Evolutionary conservation across 345 rosid species (phyloP), one percentile per base, ranked within the genome.

Genomic region (Erysimum cheiranthoides): DNA sequence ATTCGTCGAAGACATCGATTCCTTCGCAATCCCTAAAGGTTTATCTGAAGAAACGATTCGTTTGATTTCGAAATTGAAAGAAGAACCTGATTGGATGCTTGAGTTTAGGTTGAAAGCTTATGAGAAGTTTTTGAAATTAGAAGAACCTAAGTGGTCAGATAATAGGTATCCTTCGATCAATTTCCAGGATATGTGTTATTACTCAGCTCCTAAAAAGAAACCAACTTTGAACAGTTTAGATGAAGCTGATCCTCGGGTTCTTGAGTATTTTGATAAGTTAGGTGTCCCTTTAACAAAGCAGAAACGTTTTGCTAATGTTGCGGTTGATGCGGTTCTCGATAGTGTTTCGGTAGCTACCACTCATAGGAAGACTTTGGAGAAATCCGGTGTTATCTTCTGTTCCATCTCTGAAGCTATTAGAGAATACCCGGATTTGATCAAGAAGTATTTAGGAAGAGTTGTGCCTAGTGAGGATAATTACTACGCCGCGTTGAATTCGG

Each of bases 61-160:
- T 12, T 28, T 72, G 46, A 90, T 95, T 14, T 92, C 97, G 21
- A 73, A 79, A 9, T 70, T 89, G 59, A 95, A 95, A 70, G 91
- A 83, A 6, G 99, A 92, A 78, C 95, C 98, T 11, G 89, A 78
- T 40, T 94, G 98, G 96, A 92, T 92, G 98, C 88, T 94, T 54
- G 86, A 87, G 42, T 85, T 87, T 61, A 85, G 99, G 51, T 72
- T 89, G 56, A 83, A 81, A 66, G 97, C 99, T 56, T 92, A 85
- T 51, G 96, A 85, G 28, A 92, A 83, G 74, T 92, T 92, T 73
- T 25, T 90, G 80, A 84, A 76, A 21, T 35, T 95, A 78, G 82
- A 80, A 68, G 96, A 90, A 43, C 99, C 99, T 35, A 77, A 77
- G 4, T 95, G 99, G 97, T 95, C 99, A 40, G 94, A 95, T 76